Evolutionary conservation across 345 rosid genomes (phyloP), one percentile per base, ranked within the genome.

Genomic region (Mercurialis annua): DNA sequence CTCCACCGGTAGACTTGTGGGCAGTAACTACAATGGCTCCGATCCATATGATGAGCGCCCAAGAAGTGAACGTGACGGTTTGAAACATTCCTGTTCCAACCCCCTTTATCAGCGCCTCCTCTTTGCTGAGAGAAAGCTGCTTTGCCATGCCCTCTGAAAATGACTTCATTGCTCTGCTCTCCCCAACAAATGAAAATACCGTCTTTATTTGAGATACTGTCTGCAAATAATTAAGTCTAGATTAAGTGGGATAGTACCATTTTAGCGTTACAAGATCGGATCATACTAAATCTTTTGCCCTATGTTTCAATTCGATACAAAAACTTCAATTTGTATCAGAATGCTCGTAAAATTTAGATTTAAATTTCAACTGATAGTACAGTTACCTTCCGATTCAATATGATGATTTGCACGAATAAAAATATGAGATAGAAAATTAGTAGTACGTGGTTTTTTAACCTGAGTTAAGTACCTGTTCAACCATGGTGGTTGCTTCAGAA

Each of bases 181-280:
- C 87, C 51, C 89, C 87, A 6, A 78, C 89, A 67, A 85, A 87
- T 26, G 92, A 76, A 71, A 83, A 83, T 17, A 87, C 92, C 3
- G 83, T 85, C 69, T 77, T 85, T 73, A 87, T 81, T 73, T 87
- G 89, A 44, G 85, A 77, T 66, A 85, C 64, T 11, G 78, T 64
- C 89, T 87, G 84, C 23, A 14, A 18, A 27, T n/a, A n/a, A n/a
- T n/a, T n/a, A n/a, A n/a, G n/a, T n/a, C n/a, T n/a, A n/a, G n/a
- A n/a, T n/a, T n/a, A n/a, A n/a, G n/a, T n/a, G n/a, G n/a, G n/a
- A n/a, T n/a, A n/a, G n/a, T n/a, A n/a, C n/a, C n/a, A n/a, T n/a
- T n/a, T n/a, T n/a, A n/a, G n/a, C n/a, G n/a, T n/a, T n/a, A n/a
- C n/a, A n/a, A n/a, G n/a, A n/a, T n/a, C n/a, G n/a, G n/a, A n/a